Conservation (phyloP, 1,284 basidiomycete genomes). For the Athelia sp. region DNA sequence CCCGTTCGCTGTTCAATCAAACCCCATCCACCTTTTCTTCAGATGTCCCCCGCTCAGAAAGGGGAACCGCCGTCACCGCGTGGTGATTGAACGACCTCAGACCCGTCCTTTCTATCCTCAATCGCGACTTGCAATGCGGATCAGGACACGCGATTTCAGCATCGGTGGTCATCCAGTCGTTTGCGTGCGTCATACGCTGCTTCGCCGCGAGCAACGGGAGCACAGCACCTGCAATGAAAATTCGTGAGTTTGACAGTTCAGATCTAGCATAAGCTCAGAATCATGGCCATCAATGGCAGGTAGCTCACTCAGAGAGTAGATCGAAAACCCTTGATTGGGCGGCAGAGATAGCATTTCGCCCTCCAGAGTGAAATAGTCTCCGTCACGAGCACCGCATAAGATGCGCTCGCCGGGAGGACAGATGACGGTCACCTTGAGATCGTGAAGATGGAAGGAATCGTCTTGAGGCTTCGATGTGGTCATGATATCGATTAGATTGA, state of each 20-base stretch:
- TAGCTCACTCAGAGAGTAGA: constrained; percentile 53
- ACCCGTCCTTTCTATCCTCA: constrained; percentile 47
- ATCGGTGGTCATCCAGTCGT: constrained; percentile 68
- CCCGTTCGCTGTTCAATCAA: too few species aligned
- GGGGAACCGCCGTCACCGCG: constrained; percentile 46
- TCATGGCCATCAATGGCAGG: not conserved
- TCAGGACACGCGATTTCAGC: constrained; percentile 61
- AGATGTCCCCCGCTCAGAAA: too few species aligned
- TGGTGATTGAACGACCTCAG: constrained; percentile 47
- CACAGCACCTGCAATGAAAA: constrained; percentile 43
- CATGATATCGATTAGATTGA: too few species aligned
- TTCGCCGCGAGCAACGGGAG: constrained; percentile 61
- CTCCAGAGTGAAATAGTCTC: constrained; percentile 56
- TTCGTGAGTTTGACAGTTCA: too few species aligned
- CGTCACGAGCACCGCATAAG: constrained; percentile 56
- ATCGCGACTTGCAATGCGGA: constrained; percentile 52
- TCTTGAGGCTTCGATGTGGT: too few species aligned
- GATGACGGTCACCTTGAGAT: constrained; percentile 52
- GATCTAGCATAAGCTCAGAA: too few species aligned
- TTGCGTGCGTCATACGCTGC: constrained; percentile 44
- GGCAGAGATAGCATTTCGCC: constrained; percentile 61
- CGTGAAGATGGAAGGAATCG: constrained; percentile 51
- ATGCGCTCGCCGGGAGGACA: constrained; percentile 50
- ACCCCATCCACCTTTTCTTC: too few species aligned
- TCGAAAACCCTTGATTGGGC: constrained; percentile 56